Conservation (phyloP, 148 eudicot genomes). For the Chenopodium formosanum region DNA sequence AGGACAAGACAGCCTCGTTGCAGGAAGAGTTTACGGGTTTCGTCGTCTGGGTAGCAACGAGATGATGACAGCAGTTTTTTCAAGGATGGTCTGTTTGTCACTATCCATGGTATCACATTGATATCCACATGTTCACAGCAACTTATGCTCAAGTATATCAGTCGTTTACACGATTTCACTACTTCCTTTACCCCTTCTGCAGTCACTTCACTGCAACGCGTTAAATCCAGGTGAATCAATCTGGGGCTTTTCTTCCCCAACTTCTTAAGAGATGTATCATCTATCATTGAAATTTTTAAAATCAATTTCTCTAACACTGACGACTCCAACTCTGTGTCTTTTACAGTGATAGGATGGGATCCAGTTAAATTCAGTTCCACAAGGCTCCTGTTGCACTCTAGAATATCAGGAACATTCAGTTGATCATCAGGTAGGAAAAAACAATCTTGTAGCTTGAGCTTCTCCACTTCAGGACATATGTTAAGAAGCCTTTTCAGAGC, state of each 20-base stretch:
- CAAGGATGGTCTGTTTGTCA: slow-evolving; percentile 22
- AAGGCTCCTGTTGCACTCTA: background rate
- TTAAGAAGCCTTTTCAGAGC: slow-evolving; percentile 15
- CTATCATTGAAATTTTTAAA: slow-evolving; percentile 11
- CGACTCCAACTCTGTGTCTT: background rate
- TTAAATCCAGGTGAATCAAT: slow-evolving; percentile 22
- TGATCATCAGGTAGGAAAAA: background rate
- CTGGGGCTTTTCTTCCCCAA: slow-evolving; percentile 18
- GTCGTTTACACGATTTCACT: slow-evolving; percentile 24
- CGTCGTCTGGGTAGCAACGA: slow-evolving; percentile 10
- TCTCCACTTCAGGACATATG: slow-evolving; percentile 23
- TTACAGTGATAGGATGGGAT: slow-evolving; percentile 5
- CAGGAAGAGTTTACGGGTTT: slow-evolving; percentile 7
- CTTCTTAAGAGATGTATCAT: slow-evolving; percentile 18
- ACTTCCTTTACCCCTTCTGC: slow-evolving; percentile 28
- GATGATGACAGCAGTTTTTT: slow-evolving; percentile 21
- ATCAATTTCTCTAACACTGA: slow-evolving; percentile 21
- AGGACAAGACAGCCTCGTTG: slow-evolving; percentile 10
- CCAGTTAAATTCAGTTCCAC: slow-evolving; percentile 1
- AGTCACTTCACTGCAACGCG: slow-evolving; percentile 21
- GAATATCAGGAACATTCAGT: slow-evolving; percentile 25
- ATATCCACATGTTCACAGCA: slow-evolving; percentile 12
- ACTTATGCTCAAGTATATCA: slow-evolving; percentile 21
- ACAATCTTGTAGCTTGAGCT: slow-evolving; percentile 3
- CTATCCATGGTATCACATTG: slow-evolving; percentile 22